These are phyloP conservation scores for Stylonectria norvegica DNA, from an alignment of 2,329 filamentous ascomycete genomes.

Conservation along the genomic window DNA sequence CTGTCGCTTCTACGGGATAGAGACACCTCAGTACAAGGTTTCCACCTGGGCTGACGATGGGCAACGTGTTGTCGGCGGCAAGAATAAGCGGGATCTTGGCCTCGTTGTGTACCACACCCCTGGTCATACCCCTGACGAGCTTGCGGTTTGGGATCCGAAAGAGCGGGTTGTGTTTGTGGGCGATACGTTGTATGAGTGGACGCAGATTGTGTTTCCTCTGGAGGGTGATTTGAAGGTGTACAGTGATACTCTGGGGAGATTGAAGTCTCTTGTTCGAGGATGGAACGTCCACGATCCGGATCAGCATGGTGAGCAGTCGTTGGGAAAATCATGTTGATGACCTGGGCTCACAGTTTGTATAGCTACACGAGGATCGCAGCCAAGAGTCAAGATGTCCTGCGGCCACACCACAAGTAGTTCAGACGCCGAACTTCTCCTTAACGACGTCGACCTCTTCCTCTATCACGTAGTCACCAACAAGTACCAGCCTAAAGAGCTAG, in stretches of 20 bases:
- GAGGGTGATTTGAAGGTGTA: slow-evolving; percentile 16
- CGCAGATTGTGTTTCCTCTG: slow-evolving; percentile 19
- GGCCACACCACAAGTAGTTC: slow-evolving; percentile 5
- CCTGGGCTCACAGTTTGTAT: too few relatives aligned
- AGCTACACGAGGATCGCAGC: too few relatives aligned
- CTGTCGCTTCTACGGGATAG: slow-evolving; percentile 35
- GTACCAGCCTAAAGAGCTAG: too few relatives aligned
- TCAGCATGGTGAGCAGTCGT: neutral
- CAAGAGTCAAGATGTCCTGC: slow-evolving; percentile 6
- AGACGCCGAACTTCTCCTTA: slow-evolving; percentile 4
- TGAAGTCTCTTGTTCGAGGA: slow-evolving; percentile 8
- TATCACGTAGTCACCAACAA: too few relatives aligned
- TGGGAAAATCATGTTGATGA: too few relatives aligned
- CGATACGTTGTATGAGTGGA: slow-evolving; percentile 42
- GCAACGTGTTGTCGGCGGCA: slow-evolving; percentile 26
- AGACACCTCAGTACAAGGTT: slow-evolving; percentile 38
- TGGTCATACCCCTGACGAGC: slow-evolving; percentile 44
- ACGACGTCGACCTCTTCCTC: slow-evolving; percentile 5
- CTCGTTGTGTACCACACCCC: slow-evolving; percentile 44
- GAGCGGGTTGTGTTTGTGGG: slow-evolving; percentile 44
- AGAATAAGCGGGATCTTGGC: slow-evolving; percentile 25
- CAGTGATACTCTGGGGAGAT: slow-evolving; percentile 10
- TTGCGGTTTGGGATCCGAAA: slow-evolving; percentile 43
- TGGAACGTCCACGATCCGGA: too few relatives aligned
- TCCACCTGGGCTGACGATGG: slow-evolving; percentile 39